Evolutionary conservation across 2,329 filamentous ascomycete genomes (phyloP).

Genomic region (Beauveria rudraprayagi): DNA sequence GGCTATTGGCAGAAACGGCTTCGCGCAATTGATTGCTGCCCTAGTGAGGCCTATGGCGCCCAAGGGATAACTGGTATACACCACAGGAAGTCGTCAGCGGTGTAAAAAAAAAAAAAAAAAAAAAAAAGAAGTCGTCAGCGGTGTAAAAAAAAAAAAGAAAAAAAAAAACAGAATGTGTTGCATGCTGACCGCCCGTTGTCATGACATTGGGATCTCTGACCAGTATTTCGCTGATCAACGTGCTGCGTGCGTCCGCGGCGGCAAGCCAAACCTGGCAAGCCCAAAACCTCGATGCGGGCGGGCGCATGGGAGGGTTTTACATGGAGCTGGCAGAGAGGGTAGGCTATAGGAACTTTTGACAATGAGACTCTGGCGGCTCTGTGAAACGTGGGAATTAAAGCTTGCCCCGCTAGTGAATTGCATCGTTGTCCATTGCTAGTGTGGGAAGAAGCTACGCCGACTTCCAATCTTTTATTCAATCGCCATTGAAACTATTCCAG

Average conservation of each 20-base stretch:
- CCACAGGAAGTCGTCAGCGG: neutral
- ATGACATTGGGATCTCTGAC: neutral
- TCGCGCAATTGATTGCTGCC: neutral
- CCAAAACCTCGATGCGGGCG: neutral
- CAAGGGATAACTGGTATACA: neutral
- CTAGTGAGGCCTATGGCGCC: constrained; percentile 2
- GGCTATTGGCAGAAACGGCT: too few relatives aligned
- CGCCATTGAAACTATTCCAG: too few relatives aligned
- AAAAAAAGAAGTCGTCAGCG: too few relatives aligned
- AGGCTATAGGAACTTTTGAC: neutral
- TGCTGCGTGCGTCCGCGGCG: neutral
- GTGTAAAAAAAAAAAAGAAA: too few relatives aligned
- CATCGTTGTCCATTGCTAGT: neutral
- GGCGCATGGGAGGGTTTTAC: neutral
- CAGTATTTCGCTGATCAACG: neutral
- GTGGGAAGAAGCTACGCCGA: neutral
- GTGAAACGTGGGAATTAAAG: neutral
- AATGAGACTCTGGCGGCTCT: neutral
- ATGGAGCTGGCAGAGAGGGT: neutral
- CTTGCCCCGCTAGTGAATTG: neutral
- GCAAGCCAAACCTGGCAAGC: neutral
- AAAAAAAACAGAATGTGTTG: too few relatives aligned
- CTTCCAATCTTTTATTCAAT: too few relatives aligned
- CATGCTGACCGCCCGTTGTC: neutral
- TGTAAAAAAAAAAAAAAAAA: too few relatives aligned